Base-by-base conservation (phyloP, 352 stramenopile genomes). In the Pythium utonaiense region DNA sequence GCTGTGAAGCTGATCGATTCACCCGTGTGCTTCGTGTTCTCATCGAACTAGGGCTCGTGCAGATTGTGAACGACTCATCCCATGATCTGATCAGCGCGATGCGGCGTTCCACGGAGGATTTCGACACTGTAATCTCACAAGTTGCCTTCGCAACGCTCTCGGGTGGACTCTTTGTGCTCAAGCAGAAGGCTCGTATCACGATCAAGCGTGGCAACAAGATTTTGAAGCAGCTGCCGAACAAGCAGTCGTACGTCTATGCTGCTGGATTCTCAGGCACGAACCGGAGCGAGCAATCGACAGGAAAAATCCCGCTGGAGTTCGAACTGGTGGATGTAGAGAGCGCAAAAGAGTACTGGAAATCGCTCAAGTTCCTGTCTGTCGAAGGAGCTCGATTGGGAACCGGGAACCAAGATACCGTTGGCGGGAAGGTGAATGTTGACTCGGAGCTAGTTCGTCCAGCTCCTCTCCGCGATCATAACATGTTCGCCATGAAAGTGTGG, bases 141-240 rank as follows among this genome's bases (percentile, higher is more conserved):
- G 80, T 92, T 7, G 83, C 83, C 10, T 89, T 86, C 57, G 78
- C 80, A 13, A 90, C 83, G 1, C 62, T 92, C 16, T 88, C 83
- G 0, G 83, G 83, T 22, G 83, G 83, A 6, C 44, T 90, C 10
- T 87, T 92, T 42, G 64, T 69, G 57, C 62, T 89, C 33, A 85
- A 81, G 36, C 55, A 74, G 19, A 68, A 55, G 40, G 76, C 68
- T 48, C 66, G 60, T 21, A 90, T 92, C 34, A 67, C 66, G 21
- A 50, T 92, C 13, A 86, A 80, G 34, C 73, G 74, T 49, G 83
- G 83, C 12, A 67, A 66, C 47, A 83, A 62, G n/a, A 54, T 86
- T 9, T 60, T 93, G 7, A 73, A 75, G 14, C 61, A 70, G 25
- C 67, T 90, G 27, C 78, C 80, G 31, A 75, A 67, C 7, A 71